These are phyloP conservation scores for Alternaria longipes DNA, from an alignment of 2,329 filamentous ascomycete genomes.

Conservation along the genomic window DNA sequence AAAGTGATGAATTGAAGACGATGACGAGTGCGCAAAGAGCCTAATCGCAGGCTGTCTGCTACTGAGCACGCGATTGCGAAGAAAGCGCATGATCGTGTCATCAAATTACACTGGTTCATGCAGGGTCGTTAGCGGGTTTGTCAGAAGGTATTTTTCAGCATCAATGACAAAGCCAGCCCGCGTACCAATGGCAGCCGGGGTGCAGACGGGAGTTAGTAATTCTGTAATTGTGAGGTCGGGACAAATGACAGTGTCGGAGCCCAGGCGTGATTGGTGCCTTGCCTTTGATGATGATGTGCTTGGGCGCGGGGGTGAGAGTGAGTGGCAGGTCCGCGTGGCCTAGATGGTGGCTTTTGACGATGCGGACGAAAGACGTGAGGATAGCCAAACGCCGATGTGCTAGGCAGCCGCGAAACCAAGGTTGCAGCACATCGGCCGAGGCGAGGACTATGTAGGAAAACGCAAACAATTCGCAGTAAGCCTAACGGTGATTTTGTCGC, in stretches of 20 bases:
- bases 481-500: conserved; percentile 4
- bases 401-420: conserved; percentile 13
- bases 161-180: conserved; percentile 29
- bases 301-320: conserved; percentile 5
- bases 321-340: conserved; percentile 11
- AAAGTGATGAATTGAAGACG: background rate
- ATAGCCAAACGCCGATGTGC: conserved; percentile 24
- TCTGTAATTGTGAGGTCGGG: conserved; percentile 26
- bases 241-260: conserved; percentile 7
- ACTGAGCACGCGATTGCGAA: conserved; percentile 6
- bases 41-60: background rate
- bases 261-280: conserved; percentile 9
- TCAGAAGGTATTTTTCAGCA: conserved; percentile 44
- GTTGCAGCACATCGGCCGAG: conserved; percentile 27
- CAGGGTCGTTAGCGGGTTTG: conserved; percentile 29
- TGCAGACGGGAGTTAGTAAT: conserved; percentile 5
- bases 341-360: conserved; percentile 4
- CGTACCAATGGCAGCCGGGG: conserved; percentile 16
- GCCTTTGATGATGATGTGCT: conserved; percentile 19
- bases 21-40: background rate
- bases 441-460: conserved; percentile 19
- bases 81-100: conserved; percentile 27
- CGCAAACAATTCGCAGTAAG: conserved; percentile 6
- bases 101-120: conserved; percentile 17
- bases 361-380: conserved; percentile 21